Evolutionary conservation across 1,284 basidiomycete species (phyloP), one percentile per base, ranked within the genome.

Genomic region (Peniophora sp.): DNA sequence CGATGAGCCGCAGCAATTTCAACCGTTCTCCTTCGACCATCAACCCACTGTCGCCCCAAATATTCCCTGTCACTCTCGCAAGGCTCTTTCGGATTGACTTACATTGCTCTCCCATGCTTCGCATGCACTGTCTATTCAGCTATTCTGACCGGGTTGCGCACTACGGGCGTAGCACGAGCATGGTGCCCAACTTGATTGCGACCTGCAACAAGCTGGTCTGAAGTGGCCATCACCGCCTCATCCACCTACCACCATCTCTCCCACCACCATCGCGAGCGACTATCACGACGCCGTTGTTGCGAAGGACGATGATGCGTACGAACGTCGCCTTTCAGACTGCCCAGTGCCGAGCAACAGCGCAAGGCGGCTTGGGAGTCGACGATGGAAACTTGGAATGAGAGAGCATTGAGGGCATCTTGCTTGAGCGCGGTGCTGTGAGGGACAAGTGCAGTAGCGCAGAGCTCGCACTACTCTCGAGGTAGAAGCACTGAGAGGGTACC

Each of bases 401-500:
- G 81, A 23, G 77, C 78, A 46, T 73, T 96, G 24, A 79, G 92
- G 58, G 87, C 57, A 95, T 87, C 69, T 74, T 97, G n/a, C 78
- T 96, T 52, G 81, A 91, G 61, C 84, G 93, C 56, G 92, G 92
- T 45, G 74, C 95, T 54, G 81, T 96, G 45, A 79, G 84, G 16
- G 92, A 93, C 12, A 76, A 78, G 22, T 85, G 88, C 2, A 83
- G 83, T 2, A 75, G 78, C 51, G 93, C 96, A 63, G 80, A 92
- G 62, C 81, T 97, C 27, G 73, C 85, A 16, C 69, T 87, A 16
- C 74, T 90, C 27, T 92, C 89, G 22, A 89, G 87, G 69, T 77
- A 81, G 59, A 78, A 82, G 65, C 86, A 85, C 58, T 66, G 69
- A 9, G 65, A 66, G 48, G 70, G 80, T 2, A 81, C 84, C 0